These are phyloP conservation scores for Helichrysum umbraculigerum DNA, from an alignment of 129 eudicot genomes.

Conservation along the genomic window DNA sequence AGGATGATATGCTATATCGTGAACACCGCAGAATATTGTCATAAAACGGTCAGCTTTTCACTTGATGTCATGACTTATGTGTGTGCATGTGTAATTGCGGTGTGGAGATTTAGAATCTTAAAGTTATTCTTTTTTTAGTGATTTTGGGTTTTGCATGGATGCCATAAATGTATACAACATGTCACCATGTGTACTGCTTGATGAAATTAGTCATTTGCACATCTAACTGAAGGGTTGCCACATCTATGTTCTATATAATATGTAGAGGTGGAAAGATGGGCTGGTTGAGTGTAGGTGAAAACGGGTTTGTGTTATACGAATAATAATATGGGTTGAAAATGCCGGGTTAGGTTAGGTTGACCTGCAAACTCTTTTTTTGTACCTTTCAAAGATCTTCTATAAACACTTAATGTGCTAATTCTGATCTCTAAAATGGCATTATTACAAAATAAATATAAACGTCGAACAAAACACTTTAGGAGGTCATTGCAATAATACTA, in stretches of 20 bases:
- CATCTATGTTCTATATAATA: constrained; percentile 5
- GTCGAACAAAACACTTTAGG: background rate
- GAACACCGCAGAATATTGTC: constrained; percentile 98
- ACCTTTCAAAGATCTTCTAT: background rate
- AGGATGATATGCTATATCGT: constrained; percentile 87
- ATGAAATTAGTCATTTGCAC: constrained; percentile 1
- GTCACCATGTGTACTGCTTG: background rate
- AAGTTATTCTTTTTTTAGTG: background rate
- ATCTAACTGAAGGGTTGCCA: background rate
- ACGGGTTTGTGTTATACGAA: background rate
- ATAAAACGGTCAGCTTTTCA: constrained; percentile 73
- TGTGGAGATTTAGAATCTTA: constrained; percentile 8
- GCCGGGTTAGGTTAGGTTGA: background rate
- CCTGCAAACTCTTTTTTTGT: background rate
- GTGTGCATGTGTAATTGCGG: background rate
- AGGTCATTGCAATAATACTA: background rate
- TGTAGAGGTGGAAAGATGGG: background rate
- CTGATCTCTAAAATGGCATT: background rate
- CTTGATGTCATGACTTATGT: constrained; percentile 7
- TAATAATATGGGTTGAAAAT: background rate
- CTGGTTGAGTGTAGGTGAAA: background rate
- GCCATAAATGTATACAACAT: constrained; percentile 2
- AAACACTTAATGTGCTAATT: background rate
- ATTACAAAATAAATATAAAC: background rate
- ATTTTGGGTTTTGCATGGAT: background rate